Evolutionary conservation across 805 yeast species (phyloP).

Genomic region (Saccharomycopsis sp.): DNA sequence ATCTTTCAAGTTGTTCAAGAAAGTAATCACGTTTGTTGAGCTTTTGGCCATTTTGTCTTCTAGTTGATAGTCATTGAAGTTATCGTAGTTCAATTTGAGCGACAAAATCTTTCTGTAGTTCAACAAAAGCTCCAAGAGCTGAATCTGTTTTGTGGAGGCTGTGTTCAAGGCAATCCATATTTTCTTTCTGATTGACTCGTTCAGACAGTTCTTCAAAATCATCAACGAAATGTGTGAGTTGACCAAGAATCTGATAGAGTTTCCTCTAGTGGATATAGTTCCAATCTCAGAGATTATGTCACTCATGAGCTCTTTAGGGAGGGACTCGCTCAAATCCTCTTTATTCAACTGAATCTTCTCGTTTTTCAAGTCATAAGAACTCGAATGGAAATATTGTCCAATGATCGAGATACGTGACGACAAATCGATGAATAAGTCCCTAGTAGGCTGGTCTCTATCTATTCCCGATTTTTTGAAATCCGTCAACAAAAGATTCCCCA

Average conservation of each 20-base stretch:
- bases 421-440: slow-evolving; percentile 64
- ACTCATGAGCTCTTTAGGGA: slow-evolving; percentile 16
- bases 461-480: slow-evolving; percentile 92
- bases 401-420: slow-evolving; percentile 74
- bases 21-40: slow-evolving; percentile 68
- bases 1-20: slow-evolving; percentile 52
- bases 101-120: slow-evolving; percentile 67
- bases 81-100: slow-evolving; percentile 57
- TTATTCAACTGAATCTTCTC: slow-evolving; percentile 27
- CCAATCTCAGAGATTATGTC: slow-evolving; percentile 11
- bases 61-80: slow-evolving; percentile 74
- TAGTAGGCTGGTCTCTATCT: slow-evolving; percentile 57
- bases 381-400: slow-evolving; percentile 70
- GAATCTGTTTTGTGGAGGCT: slow-evolving; percentile 56
- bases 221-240: slow-evolving; percentile 60
- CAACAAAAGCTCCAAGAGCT: slow-evolving; percentile 50
- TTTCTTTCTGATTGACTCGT: slow-evolving; percentile 50
- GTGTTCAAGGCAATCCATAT: slow-evolving; percentile 74
- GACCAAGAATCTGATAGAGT: slow-evolving; percentile 45
- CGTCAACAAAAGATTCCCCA: slow-evolving; percentile 69
- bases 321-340: slow-evolving; percentile 26
- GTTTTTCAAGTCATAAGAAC: slow-evolving; percentile 31
- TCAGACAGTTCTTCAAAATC: slow-evolving; percentile 51
- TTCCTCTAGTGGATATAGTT: slow-evolving; percentile 26
- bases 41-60: slow-evolving; percentile 84